Evolutionary conservation across 805 yeast genomes (phyloP), one percentile per base, ranked within the genome.

Genomic region (Metschnikowia lachancei): DNA sequence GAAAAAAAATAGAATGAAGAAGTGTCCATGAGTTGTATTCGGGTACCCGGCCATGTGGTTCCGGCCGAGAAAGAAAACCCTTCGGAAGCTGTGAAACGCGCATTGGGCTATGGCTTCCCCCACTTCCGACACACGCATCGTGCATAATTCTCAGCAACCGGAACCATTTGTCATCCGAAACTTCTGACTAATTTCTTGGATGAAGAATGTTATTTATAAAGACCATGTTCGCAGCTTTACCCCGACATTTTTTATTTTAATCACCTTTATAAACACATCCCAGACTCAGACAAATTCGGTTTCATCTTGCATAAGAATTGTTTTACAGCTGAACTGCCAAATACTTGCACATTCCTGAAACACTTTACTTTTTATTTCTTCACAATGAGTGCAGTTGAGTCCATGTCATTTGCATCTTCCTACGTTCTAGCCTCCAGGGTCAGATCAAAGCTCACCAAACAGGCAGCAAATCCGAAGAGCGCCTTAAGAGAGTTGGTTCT

Each of bases 341-440:
- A 20, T n/a, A n/a, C n/a, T 20, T 20, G 24, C 24, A 4, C 8
- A 20, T 29, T 13, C 37, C 17, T 17, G 13, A 35, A 35, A 11
- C 37, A 35, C 10, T 18, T 3, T 26, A 35, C 37, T 4, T n/a
- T 22, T 24, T 12, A 29, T 6, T 28, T 31, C 17, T 30, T 18
- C 24, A 4, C 17, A n/a, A 49, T 49, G 46, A 14, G 41, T 6
- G 40, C 44, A 4, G 24, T 32, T 10, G 29, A 34, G 9, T 29
- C 49, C 17, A 54, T 52, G 56, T 24, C 46, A 14, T 65, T 74
- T 58, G 72, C 81, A 2, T 79, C 81, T 49, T 70, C 85, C 5
- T 83, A 81, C 62, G 57, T 77, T 12, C 70, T 84, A 44, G 89
- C 89, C 19, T 75, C 84, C 34, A 76, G 71, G 55, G 91, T 85